phyloP scores from a whole-genome alignment of 345 rosid species.

The Sisymbrium irio region DNA sequence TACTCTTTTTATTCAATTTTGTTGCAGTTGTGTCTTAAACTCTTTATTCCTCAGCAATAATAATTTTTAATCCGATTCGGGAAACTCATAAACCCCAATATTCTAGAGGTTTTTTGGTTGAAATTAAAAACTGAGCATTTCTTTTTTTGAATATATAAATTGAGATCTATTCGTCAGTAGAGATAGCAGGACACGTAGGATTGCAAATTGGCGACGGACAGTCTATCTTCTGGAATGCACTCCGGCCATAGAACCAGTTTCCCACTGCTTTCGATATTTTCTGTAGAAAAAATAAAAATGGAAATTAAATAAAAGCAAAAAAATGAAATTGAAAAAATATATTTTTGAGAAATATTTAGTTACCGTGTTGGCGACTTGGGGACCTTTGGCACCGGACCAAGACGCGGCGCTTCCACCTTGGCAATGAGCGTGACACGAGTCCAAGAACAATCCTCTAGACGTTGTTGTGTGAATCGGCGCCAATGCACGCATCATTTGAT shows the following conservation, averaged over 20 bases:
- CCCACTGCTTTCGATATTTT: conserved; percentile 72
- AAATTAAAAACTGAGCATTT: not conserved
- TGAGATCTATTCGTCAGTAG: conserved; percentile 26
- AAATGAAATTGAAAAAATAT: not conserved
- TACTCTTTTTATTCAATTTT: conserved; percentile 8
- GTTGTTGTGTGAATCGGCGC: conserved; percentile 43
- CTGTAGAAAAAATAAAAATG: conserved; percentile 32
- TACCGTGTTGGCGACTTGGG: conserved; percentile 57
- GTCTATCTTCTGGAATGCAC: conserved; percentile 65
- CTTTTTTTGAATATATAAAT: not conserved
- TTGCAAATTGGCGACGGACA: conserved; percentile 82
- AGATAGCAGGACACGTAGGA: conserved; percentile 62
- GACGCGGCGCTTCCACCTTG: conserved; percentile 67
- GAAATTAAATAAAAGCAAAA: not conserved
- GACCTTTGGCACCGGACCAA: conserved; percentile 64
- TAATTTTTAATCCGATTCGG: not conserved
- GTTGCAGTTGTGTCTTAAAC: not conserved
- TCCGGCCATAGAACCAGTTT: conserved; percentile 74
- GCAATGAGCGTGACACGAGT: conserved; percentile 87
- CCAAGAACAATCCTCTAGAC: conserved; percentile 67
- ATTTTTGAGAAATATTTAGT: not conserved
- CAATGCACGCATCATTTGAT: conserved; percentile 55
- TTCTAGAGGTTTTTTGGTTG: not conserved
- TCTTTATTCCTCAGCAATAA: conserved; percentile 9
- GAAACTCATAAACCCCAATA: not conserved